Evolutionary conservation across 2,329 filamentous ascomycete species (phyloP), one percentile per base, ranked within the genome.

Genomic region (Hypoxylon sp.): DNA sequence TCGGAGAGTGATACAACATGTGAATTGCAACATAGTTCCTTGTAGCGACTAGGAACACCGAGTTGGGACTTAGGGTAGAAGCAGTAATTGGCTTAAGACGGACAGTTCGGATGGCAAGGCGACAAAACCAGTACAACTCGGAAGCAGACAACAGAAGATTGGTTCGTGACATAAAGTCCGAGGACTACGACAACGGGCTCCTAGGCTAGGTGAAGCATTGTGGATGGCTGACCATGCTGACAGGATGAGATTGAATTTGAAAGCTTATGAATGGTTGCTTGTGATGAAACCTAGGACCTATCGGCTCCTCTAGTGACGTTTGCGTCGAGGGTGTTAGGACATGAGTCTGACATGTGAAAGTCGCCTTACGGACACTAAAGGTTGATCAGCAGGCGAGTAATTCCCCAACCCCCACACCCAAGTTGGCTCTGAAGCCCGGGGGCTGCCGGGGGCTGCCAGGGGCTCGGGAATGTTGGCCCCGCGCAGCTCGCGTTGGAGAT

Each of bases 221-320:
- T 60, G 50, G 55, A 41, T 66, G 58, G 60, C 61, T 62, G 59
- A 62, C 62, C 51, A 53, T 66, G 65, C 63, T 68, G 68, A 66
- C 65, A 50, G 60, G 65, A 64, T 56, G 34, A 34, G 32, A 58
- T 53, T 45, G 48, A 64, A 56, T 52, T 62, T 59, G 32, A 25
- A 66, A 65, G 65, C 62, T 70, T 28, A 43, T 70, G 65, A 68
- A 68, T 68, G 68, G 65, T 48, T 62, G 59, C 65, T 58, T 55
- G 63, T 53, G 65, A 64, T 62, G 52, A 64, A 66, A 68, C 49
- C 55, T 66, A 36, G 63, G 56, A 46, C 68, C 65, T 66, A 57
- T 70, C 68, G 68, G 68, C 63, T 66, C 45, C 38, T 65, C 41
- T 61, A 53, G 65, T 70, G 68, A 70, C 68, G 68, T 70, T 70